phyloP scores from a whole-genome alignment of 2,329 filamentous ascomycete genomes.

The Metarhizium humberi region DNA sequence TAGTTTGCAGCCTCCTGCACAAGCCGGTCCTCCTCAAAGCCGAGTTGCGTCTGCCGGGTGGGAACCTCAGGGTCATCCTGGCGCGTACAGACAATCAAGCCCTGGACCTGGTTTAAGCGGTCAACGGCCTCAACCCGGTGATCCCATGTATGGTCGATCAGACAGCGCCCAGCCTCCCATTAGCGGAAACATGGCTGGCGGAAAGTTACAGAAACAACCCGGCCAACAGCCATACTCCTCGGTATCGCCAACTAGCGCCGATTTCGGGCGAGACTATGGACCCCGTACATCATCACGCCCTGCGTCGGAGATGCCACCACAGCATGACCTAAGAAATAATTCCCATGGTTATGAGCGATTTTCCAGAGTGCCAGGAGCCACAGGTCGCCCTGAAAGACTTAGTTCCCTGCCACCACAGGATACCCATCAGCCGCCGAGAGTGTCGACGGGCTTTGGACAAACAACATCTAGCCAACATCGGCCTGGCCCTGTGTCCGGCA shows the following conservation, averaged over 20 bases:
- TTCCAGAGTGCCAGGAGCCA: constrained; percentile 21
- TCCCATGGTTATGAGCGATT: constrained; percentile 17
- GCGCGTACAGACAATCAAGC: constrained; percentile 31
- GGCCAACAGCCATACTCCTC: constrained; percentile 8
- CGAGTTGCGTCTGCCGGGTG: constrained; percentile 35
- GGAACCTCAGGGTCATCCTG: constrained; percentile 29
- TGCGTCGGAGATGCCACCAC: constrained; percentile 11
- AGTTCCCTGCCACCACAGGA: constrained; percentile 21
- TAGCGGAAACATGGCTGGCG: constrained; percentile 22
- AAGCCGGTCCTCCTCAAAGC: constrained; percentile 22
- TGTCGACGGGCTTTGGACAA: constrained; percentile 11
- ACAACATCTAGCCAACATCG: constrained; percentile 10
- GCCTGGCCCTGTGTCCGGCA: constrained; percentile 13
- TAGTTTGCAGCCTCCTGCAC: constrained; percentile 32
- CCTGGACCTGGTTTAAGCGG: constrained; percentile 19
- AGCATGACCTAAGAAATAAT: constrained; percentile 7
- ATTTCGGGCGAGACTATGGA: constrained; percentile 28
- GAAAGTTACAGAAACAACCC: constrained; percentile 19
- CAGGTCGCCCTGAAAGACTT: constrained; percentile 21
- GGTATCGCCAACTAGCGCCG: constrained; percentile 12
- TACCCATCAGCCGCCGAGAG: constrained; percentile 12
- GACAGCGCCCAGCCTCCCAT: constrained; percentile 17
- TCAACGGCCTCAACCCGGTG: constrained; percentile 11
- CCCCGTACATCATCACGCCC: constrained; percentile 21
- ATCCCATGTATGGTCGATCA: constrained; percentile 14